These are phyloP conservation scores for Zanthoxylum bungeanum DNA, from an alignment of 345 rosid genomes.

Conservation along the genomic window DNA sequence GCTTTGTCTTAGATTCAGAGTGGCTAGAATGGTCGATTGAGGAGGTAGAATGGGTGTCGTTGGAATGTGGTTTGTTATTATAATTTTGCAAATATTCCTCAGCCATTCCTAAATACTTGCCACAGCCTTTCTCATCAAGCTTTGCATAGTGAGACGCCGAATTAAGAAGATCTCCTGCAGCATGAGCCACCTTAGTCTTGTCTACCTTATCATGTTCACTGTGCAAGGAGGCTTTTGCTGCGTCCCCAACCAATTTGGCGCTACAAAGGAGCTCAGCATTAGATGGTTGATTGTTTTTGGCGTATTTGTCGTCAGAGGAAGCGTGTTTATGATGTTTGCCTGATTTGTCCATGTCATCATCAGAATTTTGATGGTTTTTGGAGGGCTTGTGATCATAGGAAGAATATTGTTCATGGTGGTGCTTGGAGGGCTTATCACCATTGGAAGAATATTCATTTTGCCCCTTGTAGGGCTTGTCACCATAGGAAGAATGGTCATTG, in stretches of 20 bases:
- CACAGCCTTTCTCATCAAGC: slow-evolving; percentile 39
- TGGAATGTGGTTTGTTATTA: neutral
- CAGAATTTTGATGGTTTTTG: neutral
- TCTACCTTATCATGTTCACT: slow-evolving; percentile 42
- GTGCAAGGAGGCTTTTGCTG: slow-evolving; percentile 45
- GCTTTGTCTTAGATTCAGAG: neutral
- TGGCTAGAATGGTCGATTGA: slow-evolving; percentile 4
- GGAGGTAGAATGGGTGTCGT: neutral
- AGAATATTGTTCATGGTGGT: neutral
- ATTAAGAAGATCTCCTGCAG: slow-evolving; percentile 50
- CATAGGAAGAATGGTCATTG: neutral
- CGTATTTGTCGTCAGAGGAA: neutral
- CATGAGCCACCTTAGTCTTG: slow-evolving; percentile 51
- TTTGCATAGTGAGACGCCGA: slow-evolving; percentile 67
- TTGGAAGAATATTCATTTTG: neutral
- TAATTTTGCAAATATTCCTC: neutral
- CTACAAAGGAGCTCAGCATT: slow-evolving; percentile 55
- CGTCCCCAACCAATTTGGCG: slow-evolving; percentile 64
- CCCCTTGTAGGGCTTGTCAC: neutral
- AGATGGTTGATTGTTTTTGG: slow-evolving; percentile 29
- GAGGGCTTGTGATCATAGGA: neutral
- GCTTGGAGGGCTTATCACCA: neutral
- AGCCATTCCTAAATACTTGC: neutral
- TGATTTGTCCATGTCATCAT: neutral
- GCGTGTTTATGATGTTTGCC: too few relatives aligned